A percentile compares a stretch with the other conserved stretches of the same genome.
Conservation (phyloP, 2,329 filamentous ascomycete species). For the Epichloe hybrida region DNA sequence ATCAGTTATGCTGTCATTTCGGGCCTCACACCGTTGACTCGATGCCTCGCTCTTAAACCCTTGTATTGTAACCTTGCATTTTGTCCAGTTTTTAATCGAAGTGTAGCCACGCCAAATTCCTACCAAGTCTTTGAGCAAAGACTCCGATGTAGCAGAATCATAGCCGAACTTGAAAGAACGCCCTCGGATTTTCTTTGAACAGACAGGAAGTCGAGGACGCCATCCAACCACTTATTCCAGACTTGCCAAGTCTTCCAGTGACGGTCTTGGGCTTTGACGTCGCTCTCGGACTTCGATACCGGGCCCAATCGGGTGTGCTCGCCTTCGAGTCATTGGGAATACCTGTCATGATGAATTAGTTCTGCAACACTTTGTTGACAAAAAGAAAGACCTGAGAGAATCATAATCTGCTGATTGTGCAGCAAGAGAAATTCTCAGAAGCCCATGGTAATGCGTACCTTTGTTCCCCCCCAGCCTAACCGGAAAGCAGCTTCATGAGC, state of each 20-base stretch:
- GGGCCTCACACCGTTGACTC: too few species aligned
- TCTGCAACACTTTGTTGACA: not conserved
- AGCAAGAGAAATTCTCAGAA: not conserved
- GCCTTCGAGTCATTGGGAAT: slow-evolving; percentile 46
- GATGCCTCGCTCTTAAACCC: not conserved
- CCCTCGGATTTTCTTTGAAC: not conserved
- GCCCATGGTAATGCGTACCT: slow-evolving; percentile 38
- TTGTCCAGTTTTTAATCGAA: too few species aligned
- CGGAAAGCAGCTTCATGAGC: slow-evolving; percentile 91
- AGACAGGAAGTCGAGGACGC: not conserved
- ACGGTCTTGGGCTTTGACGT: slow-evolving; percentile 40
- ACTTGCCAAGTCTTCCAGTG: slow-evolving; percentile 52
- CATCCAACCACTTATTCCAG: slow-evolving; percentile 42
- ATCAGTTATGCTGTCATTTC: not conserved
- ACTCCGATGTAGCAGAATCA: too few species aligned
- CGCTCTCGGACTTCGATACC: slow-evolving; percentile 69
- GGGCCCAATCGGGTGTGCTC: slow-evolving; percentile 56
- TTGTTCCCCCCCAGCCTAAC: slow-evolving; percentile 85
- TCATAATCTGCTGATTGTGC: not conserved
- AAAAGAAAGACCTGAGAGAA: not conserved
- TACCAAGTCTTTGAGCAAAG: too few species aligned
- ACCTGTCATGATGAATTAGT: slow-evolving; percentile 27
- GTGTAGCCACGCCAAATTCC: too few species aligned
- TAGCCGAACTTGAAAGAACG: not conserved
- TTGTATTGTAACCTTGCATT: too few species aligned